Conservation (phyloP, 805 yeast genomes). For the Millerozyma miso region DNA sequence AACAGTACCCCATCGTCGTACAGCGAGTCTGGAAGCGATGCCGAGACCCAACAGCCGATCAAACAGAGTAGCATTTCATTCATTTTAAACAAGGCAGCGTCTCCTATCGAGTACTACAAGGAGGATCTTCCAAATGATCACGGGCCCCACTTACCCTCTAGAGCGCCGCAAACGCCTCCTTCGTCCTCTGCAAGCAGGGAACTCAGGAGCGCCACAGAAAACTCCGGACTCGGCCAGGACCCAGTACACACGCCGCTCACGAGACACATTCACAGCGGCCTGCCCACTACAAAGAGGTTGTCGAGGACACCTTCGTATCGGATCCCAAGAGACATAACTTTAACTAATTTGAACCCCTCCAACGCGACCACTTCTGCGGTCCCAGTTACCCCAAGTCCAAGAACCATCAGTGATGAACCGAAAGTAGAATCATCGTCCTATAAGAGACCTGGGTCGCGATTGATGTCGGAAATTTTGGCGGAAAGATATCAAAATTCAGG, state of each 20-base stretch:
- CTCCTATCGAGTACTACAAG: background rate
- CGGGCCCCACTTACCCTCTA: background rate
- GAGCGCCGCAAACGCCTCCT: background rate
- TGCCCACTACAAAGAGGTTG: background rate
- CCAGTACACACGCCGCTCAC: background rate
- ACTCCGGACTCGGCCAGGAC: background rate
- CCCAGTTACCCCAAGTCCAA: background rate
- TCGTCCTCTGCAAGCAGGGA: background rate
- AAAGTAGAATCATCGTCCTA: background rate
- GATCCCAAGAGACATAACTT: background rate
- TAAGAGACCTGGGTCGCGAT: background rate
- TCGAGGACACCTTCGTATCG: background rate
- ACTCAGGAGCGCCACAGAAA: too few species aligned
- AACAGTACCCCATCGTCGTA: background rate
- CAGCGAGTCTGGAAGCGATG: background rate
- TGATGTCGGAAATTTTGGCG: slow-evolving; percentile 2
- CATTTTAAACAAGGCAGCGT: background rate
- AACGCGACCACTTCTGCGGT: background rate
- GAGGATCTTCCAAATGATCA: background rate
- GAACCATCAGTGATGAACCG: background rate
- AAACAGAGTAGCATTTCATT: background rate
- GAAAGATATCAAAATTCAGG: slow-evolving; percentile 1
- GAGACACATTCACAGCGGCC: background rate
- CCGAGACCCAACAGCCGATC: background rate
- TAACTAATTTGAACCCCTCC: background rate